A percentile compares a stretch with the other conserved stretches of the same genome.
Conservation (phyloP, 495 filamentous ascomycete species). For the Talaromyces thailandensis region DNA sequence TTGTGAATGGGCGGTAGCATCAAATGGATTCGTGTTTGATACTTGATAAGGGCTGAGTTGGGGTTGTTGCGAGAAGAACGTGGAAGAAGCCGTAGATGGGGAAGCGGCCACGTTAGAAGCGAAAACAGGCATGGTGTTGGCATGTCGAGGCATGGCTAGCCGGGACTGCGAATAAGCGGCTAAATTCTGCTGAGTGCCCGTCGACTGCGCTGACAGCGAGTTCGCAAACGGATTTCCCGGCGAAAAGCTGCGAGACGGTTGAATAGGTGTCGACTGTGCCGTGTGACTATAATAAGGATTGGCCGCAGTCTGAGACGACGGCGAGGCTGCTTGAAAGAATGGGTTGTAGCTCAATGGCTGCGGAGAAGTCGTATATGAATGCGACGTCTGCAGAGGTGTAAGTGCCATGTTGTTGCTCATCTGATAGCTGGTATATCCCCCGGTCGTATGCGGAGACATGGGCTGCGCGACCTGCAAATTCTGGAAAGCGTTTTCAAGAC, state of each 20-base stretch:
- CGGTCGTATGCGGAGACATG: conserved; percentile 77
- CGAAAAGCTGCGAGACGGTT: conserved; percentile 16
- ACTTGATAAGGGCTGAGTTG: conserved; percentile 20
- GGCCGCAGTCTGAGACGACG: conserved; percentile 24
- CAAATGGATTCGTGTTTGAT: conserved; percentile 27
- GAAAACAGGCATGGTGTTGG: conserved; percentile 34
- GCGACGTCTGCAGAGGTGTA: conserved; percentile 40
- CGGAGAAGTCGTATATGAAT: conserved; percentile 27
- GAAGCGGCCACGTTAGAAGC: conserved; percentile 25
- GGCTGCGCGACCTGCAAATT: conserved; percentile 61
- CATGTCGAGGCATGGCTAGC: conserved; percentile 30
- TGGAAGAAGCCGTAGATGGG: conserved; percentile 15
- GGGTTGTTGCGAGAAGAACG: conserved; percentile 17
- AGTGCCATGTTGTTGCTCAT: conserved; percentile 54
- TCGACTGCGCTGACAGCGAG: conserved; percentile 19
- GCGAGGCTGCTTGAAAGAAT: conserved; percentile 45
- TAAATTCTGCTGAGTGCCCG: conserved; percentile 24
- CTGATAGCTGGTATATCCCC: conserved; percentile 56
- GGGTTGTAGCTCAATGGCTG: conserved; percentile 52
- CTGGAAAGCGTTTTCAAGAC: conserved; percentile 62
- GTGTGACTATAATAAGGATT: conserved; percentile 12
- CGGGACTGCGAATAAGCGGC: conserved; percentile 12
- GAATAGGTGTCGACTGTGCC: conserved; percentile 5
- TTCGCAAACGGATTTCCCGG: conserved; percentile 49
- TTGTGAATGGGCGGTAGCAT: conserved; percentile 17